These are phyloP conservation scores for Microdochium paspali DNA, from an alignment of 2,329 filamentous ascomycete genomes.

Conservation along the genomic window DNA sequence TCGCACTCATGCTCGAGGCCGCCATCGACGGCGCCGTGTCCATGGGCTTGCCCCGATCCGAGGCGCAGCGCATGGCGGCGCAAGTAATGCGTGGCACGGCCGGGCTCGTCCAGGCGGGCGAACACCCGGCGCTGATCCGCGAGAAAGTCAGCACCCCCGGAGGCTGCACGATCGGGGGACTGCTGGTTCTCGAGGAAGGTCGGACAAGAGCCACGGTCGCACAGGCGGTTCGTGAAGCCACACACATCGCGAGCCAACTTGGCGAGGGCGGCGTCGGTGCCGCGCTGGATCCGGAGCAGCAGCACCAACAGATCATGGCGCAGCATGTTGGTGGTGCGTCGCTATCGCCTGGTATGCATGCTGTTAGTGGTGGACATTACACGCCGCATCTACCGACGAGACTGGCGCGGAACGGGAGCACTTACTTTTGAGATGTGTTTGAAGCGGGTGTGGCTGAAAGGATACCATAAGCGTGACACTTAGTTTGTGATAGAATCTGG, in stretches of 20 bases:
- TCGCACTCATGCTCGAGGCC: slow-evolving; percentile 65
- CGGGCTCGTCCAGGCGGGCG: slow-evolving; percentile 57
- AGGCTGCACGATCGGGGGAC: slow-evolving; percentile 67
- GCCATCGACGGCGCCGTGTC: slow-evolving; percentile 70
- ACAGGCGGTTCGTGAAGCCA: slow-evolving; percentile 61
- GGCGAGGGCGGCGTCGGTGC: slow-evolving; percentile 43
- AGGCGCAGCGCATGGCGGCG: slow-evolving; percentile 68
- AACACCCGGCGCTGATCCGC: slow-evolving; percentile 65
- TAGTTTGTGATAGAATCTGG: no score
- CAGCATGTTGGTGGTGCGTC: not conserved
- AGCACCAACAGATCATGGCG: slow-evolving; percentile 10
- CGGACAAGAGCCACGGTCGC: slow-evolving; percentile 57
- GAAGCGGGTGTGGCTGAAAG: no score
- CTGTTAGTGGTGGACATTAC: slow-evolving; percentile 2
- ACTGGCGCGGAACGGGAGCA: not conserved
- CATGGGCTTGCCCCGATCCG: slow-evolving; percentile 64
- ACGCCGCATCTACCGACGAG: not conserved
- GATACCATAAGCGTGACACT: no score
- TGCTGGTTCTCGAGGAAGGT: slow-evolving; percentile 67
- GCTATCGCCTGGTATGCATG: slow-evolving; percentile 1
- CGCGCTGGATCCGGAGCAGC: slow-evolving; percentile 28
- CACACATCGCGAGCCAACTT: slow-evolving; percentile 58
- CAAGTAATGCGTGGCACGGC: slow-evolving; percentile 71
- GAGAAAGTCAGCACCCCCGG: slow-evolving; percentile 73
- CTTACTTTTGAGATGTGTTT: not conserved